phyloP scores from a whole-genome alignment of 768 basidiomycete species.

The Agaricus sinodeliciosus region DNA sequence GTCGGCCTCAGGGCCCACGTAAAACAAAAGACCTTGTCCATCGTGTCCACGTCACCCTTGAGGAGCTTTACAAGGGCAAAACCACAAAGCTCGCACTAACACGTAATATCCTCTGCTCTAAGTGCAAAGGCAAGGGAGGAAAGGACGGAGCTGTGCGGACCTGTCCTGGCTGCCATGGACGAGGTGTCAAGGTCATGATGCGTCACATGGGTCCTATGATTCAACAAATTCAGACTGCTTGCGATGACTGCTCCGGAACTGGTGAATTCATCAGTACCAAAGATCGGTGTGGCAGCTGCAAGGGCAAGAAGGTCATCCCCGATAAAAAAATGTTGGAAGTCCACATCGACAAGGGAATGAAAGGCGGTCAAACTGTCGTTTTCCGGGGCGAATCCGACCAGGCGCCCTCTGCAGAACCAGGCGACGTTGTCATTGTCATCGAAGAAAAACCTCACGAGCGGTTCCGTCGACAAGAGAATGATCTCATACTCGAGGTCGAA shows the following conservation, averaged over 20 bases:
- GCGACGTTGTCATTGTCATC: constrained; percentile 91
- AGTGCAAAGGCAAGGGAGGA: constrained; percentile 95
- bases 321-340: constrained; percentile 98
- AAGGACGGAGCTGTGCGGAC: constrained; percentile 91
- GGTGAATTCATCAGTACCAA: constrained; percentile 94
- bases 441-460: constrained; percentile 89
- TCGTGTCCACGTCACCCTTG: constrained; percentile 91
- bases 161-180: constrained; percentile 77
- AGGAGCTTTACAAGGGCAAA: constrained; percentile 98
- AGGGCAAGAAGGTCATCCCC: constrained; percentile 89
- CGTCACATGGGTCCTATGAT: constrained; percentile 99
- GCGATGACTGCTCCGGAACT: constrained; percentile 88
- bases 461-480: constrained; percentile 85
- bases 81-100: constrained; percentile 96
- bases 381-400: constrained; percentile 93
- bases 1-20: constrained; percentile 68
- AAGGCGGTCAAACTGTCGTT: constrained; percentile 83
- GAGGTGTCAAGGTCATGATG: constrained; percentile 84
- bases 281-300: constrained; percentile 88
- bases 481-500: constrained; percentile 82
- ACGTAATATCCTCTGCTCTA: constrained; percentile 87
- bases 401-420: constrained; percentile 80
- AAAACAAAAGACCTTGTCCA: constrained; percentile 99
- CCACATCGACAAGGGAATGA: constrained; percentile 98
- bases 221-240: constrained; percentile 94